Evolutionary conservation across 2,329 filamentous ascomycete species (phyloP).

Genomic region (Decorospora gaudefroyi): DNA sequence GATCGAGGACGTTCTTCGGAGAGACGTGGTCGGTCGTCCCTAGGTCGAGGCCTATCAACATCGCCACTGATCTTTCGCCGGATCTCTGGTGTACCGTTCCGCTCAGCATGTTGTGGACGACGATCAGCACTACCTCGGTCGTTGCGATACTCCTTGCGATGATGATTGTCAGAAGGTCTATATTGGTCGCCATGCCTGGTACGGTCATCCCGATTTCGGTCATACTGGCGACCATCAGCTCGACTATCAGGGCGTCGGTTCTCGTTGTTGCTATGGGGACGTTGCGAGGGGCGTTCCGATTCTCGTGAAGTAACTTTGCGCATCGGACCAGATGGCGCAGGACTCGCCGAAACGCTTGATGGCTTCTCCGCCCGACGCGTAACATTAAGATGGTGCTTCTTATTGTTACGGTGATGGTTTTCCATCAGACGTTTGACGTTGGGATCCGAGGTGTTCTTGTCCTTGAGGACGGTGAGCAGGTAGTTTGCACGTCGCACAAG

Average conservation of each 20-base stretch:
- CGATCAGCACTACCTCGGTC: constrained; percentile 47
- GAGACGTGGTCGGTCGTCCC: constrained; percentile 48
- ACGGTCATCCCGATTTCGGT: constrained; percentile 34
- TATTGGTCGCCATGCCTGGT: constrained; percentile 46
- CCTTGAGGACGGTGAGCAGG: constrained; percentile 88
- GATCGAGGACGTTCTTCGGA: constrained; percentile 49
- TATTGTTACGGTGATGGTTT: constrained; percentile 94
- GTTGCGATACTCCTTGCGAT: constrained; percentile 46
- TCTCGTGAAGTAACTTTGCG: constrained; percentile 44
- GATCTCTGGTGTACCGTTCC: constrained; percentile 52
- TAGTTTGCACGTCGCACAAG: constrained; percentile 94
- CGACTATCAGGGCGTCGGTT: constrained; percentile 41
- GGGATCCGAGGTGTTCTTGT: constrained; percentile 74
- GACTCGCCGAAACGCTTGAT: constrained; percentile 70
- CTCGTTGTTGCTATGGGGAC: constrained; percentile 46
- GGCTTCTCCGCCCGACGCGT: constrained; percentile 61
- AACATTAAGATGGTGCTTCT: constrained; percentile 66
- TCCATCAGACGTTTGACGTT: constrained; percentile 79
- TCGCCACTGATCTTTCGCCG: constrained; percentile 54
- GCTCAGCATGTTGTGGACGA: constrained; percentile 40
- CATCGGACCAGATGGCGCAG: constrained; percentile 58
- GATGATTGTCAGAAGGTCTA: constrained; percentile 35
- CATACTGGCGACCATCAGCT: constrained; percentile 39
- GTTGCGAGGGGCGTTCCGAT: constrained; percentile 45
- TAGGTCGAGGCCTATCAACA: constrained; percentile 26